Evolutionary conservation across 129 eudicot species (phyloP), one percentile per base, ranked within the genome.

Genomic region (Chrysanthemum lavandulifolium): DNA sequence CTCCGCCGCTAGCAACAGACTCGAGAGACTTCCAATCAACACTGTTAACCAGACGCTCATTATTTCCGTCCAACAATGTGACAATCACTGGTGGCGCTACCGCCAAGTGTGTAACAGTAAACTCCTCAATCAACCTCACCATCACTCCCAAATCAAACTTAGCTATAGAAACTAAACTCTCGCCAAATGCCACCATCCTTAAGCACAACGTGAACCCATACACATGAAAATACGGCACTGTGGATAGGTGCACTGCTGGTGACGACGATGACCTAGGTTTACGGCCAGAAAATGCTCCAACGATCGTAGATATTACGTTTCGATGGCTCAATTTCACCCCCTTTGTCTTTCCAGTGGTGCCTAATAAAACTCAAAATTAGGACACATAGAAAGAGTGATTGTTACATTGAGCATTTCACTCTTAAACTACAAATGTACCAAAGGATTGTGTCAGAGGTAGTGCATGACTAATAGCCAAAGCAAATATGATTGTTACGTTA

Each of bases 71-170:
- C 49, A 79, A 86, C 85, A 86, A 61, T 18, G 81, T 83, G 53
- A 84, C 88, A 51, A 80, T 82, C 78, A 75, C 65, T 36, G 92
- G 92, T 14, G 96, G 96, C 13, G 82, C 92, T 71, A 61, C 68
- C 12, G 80, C 80, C 67, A 89, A 31, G 59, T 89, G 81, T 1
- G 88, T 82, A 68, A 82, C 89, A 51, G 72, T 63, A 60, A 72
- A 80, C 74, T 80, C 80, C 80, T 86, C 83, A 73, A 86, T 77
- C 27, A 79, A 71, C 65, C 73, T 83, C 81, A 82, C 5, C 83
- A 79, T 79, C 68, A 49, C 13, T 36, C 62, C 16, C 65, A 78
- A 31, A 29, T 80, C 80, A 21, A 40, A 40, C 47, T 40, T 40
- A 8, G 47, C 47, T 40, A 40, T 40, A 6, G 56, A 52, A 52